Conservation (phyloP, 2,329 filamentous ascomycete genomes). For the Colletotrichum liriopes region DNA sequence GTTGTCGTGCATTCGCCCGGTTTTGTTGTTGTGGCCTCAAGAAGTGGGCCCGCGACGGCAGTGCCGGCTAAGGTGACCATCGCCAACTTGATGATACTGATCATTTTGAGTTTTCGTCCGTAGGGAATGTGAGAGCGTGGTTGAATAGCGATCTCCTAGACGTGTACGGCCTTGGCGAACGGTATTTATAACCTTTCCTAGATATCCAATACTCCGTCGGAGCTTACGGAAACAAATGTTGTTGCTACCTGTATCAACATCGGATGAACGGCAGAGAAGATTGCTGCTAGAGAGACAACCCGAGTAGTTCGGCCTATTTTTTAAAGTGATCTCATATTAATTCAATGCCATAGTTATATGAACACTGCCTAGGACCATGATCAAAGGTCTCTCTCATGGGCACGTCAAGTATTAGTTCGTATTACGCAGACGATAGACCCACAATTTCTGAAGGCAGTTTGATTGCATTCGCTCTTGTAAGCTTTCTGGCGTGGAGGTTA, state of each 20-base stretch:
- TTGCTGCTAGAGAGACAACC: background rate
- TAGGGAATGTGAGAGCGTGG: background rate
- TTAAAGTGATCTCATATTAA: background rate
- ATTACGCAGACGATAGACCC: background rate
- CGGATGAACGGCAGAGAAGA: conserved; percentile 25
- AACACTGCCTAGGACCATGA: background rate
- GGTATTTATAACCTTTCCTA: background rate
- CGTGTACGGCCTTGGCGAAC: background rate
- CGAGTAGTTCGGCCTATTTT: background rate
- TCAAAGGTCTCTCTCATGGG: background rate
- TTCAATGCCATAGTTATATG: background rate
- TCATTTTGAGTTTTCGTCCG: background rate
- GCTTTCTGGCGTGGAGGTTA: background rate
- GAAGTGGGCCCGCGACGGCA: background rate
- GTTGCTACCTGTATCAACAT: background rate
- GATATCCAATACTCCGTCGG: background rate
- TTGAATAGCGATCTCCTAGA: background rate
- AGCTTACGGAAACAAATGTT: background rate
- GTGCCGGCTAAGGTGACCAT: background rate
- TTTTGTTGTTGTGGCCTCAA: background rate
- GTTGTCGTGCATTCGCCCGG: conserved; percentile 21
- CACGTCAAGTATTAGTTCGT: no score
- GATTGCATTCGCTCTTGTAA: background rate
- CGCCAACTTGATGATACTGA: background rate
- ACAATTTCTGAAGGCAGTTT: background rate